Conservation (phyloP, 139 green algal genomes). For the Volvox africanus region DNA sequence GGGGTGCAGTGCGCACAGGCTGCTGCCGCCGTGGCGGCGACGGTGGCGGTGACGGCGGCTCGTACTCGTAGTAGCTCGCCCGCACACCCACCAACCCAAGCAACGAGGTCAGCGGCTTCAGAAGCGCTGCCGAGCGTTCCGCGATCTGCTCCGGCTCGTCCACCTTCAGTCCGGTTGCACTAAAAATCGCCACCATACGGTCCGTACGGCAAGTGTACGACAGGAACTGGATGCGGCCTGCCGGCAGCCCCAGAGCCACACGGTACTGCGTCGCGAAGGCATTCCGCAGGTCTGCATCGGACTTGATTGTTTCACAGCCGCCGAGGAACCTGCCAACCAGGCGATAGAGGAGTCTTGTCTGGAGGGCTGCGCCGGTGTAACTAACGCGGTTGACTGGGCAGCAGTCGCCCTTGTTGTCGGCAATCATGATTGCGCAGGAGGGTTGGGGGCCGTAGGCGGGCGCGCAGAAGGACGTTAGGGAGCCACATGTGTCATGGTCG, state of each 20-base stretch:
- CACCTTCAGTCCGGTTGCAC: background rate
- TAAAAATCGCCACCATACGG: background rate
- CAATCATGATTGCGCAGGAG: slow-evolving; percentile 5
- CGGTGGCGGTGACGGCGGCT: background rate
- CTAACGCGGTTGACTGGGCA: slow-evolving; percentile 14
- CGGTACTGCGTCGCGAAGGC: background rate
- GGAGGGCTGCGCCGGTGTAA: background rate
- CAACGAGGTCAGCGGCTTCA: background rate
- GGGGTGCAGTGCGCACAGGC: background rate
- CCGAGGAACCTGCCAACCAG: background rate
- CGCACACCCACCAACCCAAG: background rate
- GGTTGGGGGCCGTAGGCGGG: background rate
- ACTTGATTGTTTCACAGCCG: background rate
- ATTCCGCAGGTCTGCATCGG: background rate
- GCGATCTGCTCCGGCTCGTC: background rate
- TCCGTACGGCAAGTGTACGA: background rate
- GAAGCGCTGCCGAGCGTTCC: background rate
- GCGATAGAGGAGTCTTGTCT: background rate
- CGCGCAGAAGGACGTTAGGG: background rate
- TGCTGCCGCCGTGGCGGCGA: background rate
- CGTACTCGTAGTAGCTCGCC: background rate
- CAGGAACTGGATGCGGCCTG: slow-evolving; percentile 5
- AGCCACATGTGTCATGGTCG: background rate
- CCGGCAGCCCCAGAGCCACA: background rate
- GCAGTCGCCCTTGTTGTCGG: background rate